Base-by-base conservation (phyloP, 345 rosid species). In the Corymbia maculata region DNA sequence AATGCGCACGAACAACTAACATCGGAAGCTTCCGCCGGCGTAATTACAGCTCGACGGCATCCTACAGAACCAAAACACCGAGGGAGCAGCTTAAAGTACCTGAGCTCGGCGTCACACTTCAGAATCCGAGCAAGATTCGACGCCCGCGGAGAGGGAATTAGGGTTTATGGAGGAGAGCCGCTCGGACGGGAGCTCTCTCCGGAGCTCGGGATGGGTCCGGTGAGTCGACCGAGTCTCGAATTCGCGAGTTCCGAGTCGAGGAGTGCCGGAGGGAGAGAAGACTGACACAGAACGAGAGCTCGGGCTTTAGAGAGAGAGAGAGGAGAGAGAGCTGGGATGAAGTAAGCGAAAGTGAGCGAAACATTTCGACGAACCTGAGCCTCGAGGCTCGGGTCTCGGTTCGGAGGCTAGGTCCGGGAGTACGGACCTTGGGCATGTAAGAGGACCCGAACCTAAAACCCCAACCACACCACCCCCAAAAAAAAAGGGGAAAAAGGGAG, bases 321-420 rank as follows among this genome's bases (percentile, higher is more conserved):
- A 91, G 51, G 47, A 45, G 47, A 5, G 44, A 24, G n/a, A 85
- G 87, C 66, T 85, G 57, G 16, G 57, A 92, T 86, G 92, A 91
- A 93, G 94, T 59, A 91, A 89, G 93, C 91, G 91, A 93, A 89
- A 90, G 89, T 90, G 91, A 92, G 92, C 90, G 92, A 92, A 94
- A 93, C 47, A 21, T 87, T 94, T 93, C 96, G 91, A 94, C 97
- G 94, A 93, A 91, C 93, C 84, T 93, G 89, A 91, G 93, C 85
- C 79, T 87, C 57, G 24, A 79, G 89, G 84, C 84, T 86, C 86
- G 87, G 89, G 50, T 61, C 70, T 32, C 89, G 92, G 92, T 87
- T 93, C 89, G 75, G 87, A 12, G 44, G 26, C 57, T n/a, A 9
- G 64, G 14, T 47, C 66, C 87, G 68, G 49, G 36, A 5, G 49